phyloP scores from a whole-genome alignment of 73 alveolate species.

The Uronychia setigera region DNA sequence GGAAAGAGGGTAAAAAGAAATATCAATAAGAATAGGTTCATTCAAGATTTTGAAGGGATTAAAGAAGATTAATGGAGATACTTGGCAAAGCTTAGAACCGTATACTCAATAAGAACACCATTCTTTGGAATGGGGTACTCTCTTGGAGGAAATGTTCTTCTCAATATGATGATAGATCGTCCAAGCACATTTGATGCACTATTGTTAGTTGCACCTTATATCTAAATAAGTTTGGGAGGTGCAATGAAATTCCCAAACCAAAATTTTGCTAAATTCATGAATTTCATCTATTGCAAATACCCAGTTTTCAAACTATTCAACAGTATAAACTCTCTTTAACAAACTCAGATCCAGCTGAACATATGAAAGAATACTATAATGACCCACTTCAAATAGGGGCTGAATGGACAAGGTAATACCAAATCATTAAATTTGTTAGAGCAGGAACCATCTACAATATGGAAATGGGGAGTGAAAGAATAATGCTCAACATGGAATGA shows the following conservation, averaged over 20 bases:
- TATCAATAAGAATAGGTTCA: too few relatives aligned
- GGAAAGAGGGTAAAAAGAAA: slow-evolving; percentile 39
- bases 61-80: slow-evolving; percentile 25
- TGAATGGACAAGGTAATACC: too few relatives aligned
- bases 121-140: slow-evolving; percentile 13
- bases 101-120: background rate
- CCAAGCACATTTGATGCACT: slow-evolving; percentile 10
- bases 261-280: too few relatives aligned
- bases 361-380: slow-evolving; percentile 14
- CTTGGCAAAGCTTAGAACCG: background rate
- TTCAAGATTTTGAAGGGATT: slow-evolving; percentile 14
- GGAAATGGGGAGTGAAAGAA: too few relatives aligned
- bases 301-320: background rate
- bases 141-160: slow-evolving; percentile 11
- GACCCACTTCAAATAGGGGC: slow-evolving; percentile 16
- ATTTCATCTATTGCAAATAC: background rate
- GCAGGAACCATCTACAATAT: too few relatives aligned
- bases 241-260: too few relatives aligned
- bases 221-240: too few relatives aligned
- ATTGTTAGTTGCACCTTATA: slow-evolving; percentile 4
- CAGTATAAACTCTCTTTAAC: background rate
- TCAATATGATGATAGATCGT: slow-evolving; percentile 2
- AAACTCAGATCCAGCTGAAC: background rate
- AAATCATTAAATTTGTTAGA: too few relatives aligned
- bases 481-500: too few relatives aligned